Conservation (phyloP, 2,329 filamentous ascomycete species). For the Lanzia echinophila region DNA sequence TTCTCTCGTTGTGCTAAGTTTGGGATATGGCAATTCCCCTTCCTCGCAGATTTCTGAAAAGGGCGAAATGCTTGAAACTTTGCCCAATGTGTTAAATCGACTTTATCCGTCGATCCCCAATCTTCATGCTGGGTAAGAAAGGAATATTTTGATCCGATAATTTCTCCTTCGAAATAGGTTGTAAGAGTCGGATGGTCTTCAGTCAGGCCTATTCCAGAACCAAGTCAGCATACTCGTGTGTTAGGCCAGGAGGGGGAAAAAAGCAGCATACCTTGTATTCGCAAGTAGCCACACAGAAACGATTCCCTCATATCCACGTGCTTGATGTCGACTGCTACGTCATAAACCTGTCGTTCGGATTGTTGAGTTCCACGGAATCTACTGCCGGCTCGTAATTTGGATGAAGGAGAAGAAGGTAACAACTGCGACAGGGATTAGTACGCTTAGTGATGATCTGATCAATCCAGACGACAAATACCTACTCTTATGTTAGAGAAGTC, state of each 20-base stretch:
- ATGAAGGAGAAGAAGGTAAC: slow-evolving; percentile 73
- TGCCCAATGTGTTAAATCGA: slow-evolving; percentile 87
- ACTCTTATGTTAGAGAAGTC: slow-evolving; percentile 51
- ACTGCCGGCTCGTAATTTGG: slow-evolving; percentile 79
- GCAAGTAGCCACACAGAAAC: slow-evolving; percentile 88
- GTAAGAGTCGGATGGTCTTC: slow-evolving; percentile 96
- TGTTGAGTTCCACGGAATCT: slow-evolving; percentile 86
- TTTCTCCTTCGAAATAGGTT: slow-evolving; percentile 97
- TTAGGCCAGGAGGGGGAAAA: not conserved
- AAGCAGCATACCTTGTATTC: slow-evolving; percentile 74
- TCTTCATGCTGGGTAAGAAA: slow-evolving; percentile 83
- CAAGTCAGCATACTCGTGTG: slow-evolving; percentile 6
- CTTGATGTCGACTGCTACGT: slow-evolving; percentile 95
- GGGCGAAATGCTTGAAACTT: slow-evolving; percentile 84
- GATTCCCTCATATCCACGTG: slow-evolving; percentile 92
- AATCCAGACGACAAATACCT: slow-evolving; percentile 27
- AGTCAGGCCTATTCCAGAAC: slow-evolving; percentile 66
- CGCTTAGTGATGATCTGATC: too few relatives aligned
- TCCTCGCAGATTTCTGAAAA: slow-evolving; percentile 53
- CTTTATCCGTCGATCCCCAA: slow-evolving; percentile 90
- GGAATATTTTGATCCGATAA: slow-evolving; percentile 91
- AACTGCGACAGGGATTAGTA: slow-evolving; percentile 18
- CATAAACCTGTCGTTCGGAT: slow-evolving; percentile 87
- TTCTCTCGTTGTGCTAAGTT: slow-evolving; percentile 76
- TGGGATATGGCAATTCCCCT: slow-evolving; percentile 53